Percentiles rank a stretch among this genome's conserved stretches.
Evolutionary conservation across 768 basidiomycete species (phyloP).

Genomic region (Chiua virens): DNA sequence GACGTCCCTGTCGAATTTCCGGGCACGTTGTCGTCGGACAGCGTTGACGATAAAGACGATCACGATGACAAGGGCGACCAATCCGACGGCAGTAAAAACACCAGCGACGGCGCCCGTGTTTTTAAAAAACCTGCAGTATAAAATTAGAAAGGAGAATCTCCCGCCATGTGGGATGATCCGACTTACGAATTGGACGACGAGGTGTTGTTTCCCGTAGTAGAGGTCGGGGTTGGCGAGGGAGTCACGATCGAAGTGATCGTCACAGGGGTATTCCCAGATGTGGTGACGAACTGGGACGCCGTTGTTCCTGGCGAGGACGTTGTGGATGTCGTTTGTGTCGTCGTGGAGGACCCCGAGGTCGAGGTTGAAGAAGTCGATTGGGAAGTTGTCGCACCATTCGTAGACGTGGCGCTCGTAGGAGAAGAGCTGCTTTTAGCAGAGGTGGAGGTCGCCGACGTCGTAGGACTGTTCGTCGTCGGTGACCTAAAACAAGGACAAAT

Average conservation of each 20-base stretch:
- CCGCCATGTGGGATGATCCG: neutral
- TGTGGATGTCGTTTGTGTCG: neutral
- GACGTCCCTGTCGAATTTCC: conserved; percentile 70
- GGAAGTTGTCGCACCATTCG: neutral
- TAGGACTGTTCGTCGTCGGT: neutral
- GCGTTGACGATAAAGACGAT: conserved; percentile 49
- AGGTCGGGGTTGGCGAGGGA: neutral
- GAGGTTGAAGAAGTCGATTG: conserved; percentile 5
- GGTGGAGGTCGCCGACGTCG: neutral
- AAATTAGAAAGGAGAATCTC: neutral
- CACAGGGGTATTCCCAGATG: conserved; percentile 1
- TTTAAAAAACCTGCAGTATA: conserved; percentile 54
- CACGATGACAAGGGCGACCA: conserved; percentile 52
- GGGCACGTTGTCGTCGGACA: conserved; percentile 62
- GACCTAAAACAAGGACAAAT: neutral
- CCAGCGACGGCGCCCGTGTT: conserved; percentile 76
- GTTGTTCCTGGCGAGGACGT: neutral
- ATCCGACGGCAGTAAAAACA: conserved; percentile 69
- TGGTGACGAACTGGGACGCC: conserved; percentile 1
- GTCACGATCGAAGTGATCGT: conserved; percentile 11
- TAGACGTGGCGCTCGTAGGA: conserved; percentile 3
- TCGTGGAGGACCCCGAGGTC: neutral
- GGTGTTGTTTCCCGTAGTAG: neutral
- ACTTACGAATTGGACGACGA: conserved; percentile 27
- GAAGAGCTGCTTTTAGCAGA: neutral